Evolutionary conservation across 495 filamentous ascomycete genomes (phyloP).

Genomic region (Diplogelasinospora grovesii): DNA sequence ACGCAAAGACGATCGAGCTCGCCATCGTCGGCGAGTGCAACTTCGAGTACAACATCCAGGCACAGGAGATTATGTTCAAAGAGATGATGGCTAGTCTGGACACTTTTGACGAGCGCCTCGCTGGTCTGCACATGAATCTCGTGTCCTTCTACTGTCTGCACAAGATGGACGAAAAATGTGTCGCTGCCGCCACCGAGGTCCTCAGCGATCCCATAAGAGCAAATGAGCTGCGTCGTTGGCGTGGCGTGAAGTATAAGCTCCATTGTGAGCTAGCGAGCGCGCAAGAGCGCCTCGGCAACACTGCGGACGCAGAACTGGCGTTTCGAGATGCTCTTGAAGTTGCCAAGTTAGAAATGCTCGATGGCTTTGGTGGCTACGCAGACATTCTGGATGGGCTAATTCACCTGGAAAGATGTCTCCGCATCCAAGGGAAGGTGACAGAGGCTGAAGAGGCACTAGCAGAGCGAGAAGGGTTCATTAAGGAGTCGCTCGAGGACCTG

Average conservation of each 20-base stretch:
- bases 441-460: conserved; percentile 4
- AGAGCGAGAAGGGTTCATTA: conserved; percentile 5
- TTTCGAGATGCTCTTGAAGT: neutral
- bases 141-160: conserved; percentile 6
- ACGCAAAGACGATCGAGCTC: conserved; percentile 9
- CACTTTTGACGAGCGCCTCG: conserved; percentile 9
- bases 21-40: neutral
- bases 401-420: conserved; percentile 2
- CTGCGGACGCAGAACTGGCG: conserved; percentile 1
- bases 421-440: conserved; percentile 1
- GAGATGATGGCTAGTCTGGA: conserved; percentile 5
- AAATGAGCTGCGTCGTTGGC: neutral
- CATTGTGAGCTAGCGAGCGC: neutral
- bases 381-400: conserved; percentile 4
- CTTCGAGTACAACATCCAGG: neutral
- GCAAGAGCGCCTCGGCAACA: neutral
- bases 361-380: neutral
- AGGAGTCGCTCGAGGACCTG: conserved; percentile 1
- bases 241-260: conserved; percentile 1
- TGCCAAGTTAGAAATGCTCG: conserved; percentile 1
- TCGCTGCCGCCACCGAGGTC: neutral
- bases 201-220: conserved; percentile 1
- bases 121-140: conserved; percentile 9
- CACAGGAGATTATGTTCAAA: neutral
- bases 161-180: neutral